Evolutionary conservation across 164 flowering plant species (phyloP).

Genomic region (Chimonanthus praecox): DNA sequence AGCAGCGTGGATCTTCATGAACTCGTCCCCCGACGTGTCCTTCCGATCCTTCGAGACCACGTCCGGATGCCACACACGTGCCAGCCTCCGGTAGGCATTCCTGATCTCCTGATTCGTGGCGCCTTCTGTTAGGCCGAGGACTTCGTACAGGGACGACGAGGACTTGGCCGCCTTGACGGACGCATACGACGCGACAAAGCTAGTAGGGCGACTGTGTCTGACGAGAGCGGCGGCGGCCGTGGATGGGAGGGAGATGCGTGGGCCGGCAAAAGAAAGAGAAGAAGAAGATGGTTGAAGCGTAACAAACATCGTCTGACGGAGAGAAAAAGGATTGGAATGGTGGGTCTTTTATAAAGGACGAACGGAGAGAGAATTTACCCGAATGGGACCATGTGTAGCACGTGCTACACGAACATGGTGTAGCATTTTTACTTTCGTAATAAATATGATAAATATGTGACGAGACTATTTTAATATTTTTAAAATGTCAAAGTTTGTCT

Average conservation of each 20-base stretch:
- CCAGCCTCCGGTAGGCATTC: conserved; percentile 55
- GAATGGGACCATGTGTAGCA: not conserved
- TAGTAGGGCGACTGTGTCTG: not conserved
- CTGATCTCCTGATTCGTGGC: conserved; percentile 67
- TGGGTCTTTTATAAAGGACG: not conserved
- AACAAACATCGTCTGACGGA: not conserved
- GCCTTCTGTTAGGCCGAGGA: conserved; percentile 48
- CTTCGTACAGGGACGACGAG: conserved; percentile 50
- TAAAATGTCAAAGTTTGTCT: too few species aligned
- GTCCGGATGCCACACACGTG: conserved; percentile 66
- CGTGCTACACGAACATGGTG: too few species aligned
- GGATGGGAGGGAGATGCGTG: not conserved
- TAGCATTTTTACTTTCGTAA: too few species aligned
- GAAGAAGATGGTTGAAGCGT: not conserved
- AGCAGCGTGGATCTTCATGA: conserved; percentile 31
- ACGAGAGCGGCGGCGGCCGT: not conserved
- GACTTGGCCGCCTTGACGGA: not conserved
- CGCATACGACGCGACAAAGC: not conserved
- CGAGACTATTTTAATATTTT: too few species aligned
- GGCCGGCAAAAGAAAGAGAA: not conserved
- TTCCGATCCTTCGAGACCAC: conserved; percentile 22
- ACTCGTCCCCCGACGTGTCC: conserved; percentile 27
- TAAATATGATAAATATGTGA: too few species aligned
- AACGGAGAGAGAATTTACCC: not conserved
- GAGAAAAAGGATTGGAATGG: not conserved